A percentile compares a stretch with the other conserved stretches of the same genome.
Conservation (phyloP, 2,329 filamentous ascomycete species). For the Aspergillus neoniger region DNA sequence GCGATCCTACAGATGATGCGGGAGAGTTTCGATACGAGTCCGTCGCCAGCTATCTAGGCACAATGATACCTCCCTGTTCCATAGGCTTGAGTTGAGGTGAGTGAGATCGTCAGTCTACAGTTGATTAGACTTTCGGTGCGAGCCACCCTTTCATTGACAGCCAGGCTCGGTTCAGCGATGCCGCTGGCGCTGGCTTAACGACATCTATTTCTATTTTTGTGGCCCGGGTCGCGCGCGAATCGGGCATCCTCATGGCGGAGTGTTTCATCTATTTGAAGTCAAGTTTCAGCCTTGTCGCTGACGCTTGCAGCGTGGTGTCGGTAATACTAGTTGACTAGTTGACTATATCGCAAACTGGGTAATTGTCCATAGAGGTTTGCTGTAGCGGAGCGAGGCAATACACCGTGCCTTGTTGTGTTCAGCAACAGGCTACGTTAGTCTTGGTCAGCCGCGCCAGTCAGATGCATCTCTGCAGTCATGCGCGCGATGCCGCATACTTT, state of each 20-base stretch:
- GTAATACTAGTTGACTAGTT: background rate
- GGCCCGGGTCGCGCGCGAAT: background rate
- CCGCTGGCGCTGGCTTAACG: background rate
- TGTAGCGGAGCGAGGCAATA: background rate
- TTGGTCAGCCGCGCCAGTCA: constrained; percentile 23
- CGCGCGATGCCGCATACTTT: constrained; percentile 17
- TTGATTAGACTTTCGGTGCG: background rate
- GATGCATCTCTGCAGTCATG: constrained; percentile 16
- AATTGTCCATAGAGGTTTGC: background rate
- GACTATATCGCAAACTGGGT: background rate
- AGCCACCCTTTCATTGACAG: background rate
- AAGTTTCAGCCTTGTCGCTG: constrained; percentile 6
- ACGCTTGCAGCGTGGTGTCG: background rate
- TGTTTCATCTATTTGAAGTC: background rate
- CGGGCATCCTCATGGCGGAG: background rate
- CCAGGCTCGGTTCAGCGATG: background rate
- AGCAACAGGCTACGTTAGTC: background rate
- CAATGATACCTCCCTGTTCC: background rate
- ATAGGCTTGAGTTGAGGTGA: background rate
- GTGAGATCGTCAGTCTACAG: constrained; percentile 1
- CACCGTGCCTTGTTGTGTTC: background rate
- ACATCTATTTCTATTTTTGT: background rate
- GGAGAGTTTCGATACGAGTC: background rate
- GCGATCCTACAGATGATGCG: constrained; percentile 1
- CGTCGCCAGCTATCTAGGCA: background rate